These are phyloP conservation scores for Barbarea vulgaris DNA, from an alignment of 345 rosid genomes.

Conservation along the genomic window DNA sequence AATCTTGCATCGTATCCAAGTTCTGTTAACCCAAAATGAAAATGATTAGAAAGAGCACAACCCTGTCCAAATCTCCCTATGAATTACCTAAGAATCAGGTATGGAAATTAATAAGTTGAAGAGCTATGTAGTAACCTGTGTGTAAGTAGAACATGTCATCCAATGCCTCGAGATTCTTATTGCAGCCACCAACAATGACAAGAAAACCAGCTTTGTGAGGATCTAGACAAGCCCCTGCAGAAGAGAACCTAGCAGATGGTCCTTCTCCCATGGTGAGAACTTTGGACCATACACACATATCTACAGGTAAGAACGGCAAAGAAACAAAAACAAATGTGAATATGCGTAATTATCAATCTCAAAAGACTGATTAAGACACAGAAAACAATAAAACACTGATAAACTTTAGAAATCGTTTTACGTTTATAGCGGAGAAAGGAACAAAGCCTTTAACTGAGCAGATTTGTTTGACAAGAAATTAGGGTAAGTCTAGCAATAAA, in stretches of 20 bases:
- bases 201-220: conserved; percentile 77
- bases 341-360: background rate
- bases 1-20: conserved; percentile 50
- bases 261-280: conserved; percentile 70
- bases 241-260: conserved; percentile 95
- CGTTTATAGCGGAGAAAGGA: background rate
- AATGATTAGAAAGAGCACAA: conserved; percentile 22
- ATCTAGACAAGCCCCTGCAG: conserved; percentile 89
- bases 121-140: conserved; percentile 61
- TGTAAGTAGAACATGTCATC: conserved; percentile 87
- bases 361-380: background rate
- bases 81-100: background rate
- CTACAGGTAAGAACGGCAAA: conserved; percentile 46
- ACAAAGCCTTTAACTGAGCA: background rate
- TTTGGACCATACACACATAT: conserved; percentile 79
- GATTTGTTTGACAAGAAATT: background rate
- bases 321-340: conserved; percentile 13
- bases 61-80: background rate
- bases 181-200: conserved; percentile 89
- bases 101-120: background rate
- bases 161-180: conserved; percentile 91
- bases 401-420: conserved; percentile 9
- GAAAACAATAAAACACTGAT: conserved; percentile 1
- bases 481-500: background rate
- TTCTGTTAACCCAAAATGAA: conserved; percentile 46